Base-by-base conservation (phyloP, 768 basidiomycete genomes). In the Collybia sp. region DNA sequence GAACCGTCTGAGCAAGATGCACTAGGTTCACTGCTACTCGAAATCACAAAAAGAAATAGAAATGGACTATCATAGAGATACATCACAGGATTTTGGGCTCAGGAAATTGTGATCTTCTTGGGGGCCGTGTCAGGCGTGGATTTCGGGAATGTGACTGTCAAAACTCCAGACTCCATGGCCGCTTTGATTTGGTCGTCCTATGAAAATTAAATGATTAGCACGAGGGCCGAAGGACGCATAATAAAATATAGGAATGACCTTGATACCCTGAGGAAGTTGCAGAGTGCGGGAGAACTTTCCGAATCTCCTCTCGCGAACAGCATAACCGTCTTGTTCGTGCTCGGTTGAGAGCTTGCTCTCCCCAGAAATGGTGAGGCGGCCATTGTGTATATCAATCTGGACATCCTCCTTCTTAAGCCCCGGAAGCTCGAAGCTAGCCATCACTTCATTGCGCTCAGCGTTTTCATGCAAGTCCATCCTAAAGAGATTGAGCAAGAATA, bases 401-500 rank as follows among this genome's bases (percentile, higher is more conserved):
- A 80, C 66, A 42, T 70, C 65, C 36, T 75, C 70, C 44, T 76
- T 73, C 44, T 67, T 73, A 43, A 80, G 56, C 8, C 80, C 78
- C 4, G 80, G 79, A 1, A 79, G 59, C 53, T 81, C 82, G 47
- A 82, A 77, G 4, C 70, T 70, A 10, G 76, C 77, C 2, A 72
- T 76, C 19, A 79, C 69, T 15, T 53, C 47, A 50, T 72, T 71
- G 15, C 55, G 53, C 1, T 68, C 64, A 12, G 63, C 50, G 42
- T 71, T 64, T 54, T 78, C 75, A 43, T 72, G 64, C 2, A 81
- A 44, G 50, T 82, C 70, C 65, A 80, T 72, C 50, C 80, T 67
- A 17, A n/a, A 13, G 12, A 30, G 3, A 32, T 18, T 12, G n/a
- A 8, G 25, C 25, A 25, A 25, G 8, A 25, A 25, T 25, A n/a